Evolutionary conservation across 331 rosid genomes (phyloP), one percentile per base, ranked within the genome.

Genomic region (Arachis monticola): DNA sequence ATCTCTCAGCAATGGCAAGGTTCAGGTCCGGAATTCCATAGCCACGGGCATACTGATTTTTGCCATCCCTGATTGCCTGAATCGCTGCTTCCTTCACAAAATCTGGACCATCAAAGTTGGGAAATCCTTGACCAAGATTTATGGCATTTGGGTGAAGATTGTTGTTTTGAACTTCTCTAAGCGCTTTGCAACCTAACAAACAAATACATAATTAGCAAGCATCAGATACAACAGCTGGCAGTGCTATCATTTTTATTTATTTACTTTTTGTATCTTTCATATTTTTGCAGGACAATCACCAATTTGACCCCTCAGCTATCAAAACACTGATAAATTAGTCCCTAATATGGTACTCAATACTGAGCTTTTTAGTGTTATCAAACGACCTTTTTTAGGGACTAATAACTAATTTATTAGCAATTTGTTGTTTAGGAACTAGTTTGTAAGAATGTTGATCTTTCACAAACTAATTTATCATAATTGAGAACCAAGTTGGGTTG

Each of bases 91-190:
- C 97, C 93, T 92, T 94, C 9, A 91, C 92, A 79, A 94, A 94
- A 2, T 94, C 93, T 0, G 97, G 99, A 66, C 99, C 99, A 42
- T 94, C 99, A 69, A 92, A 94, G 75, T 94, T 94, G 48, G 98
- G 98, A 74, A 94, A 94, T 70, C 98, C 98, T 81, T 91, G 98
- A 48, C 97, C 98, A 13, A 94, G 98, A 81, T 94, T 94, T 78
- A 94, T 90, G 72, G 95, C 97, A 94, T 94, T 80, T 85, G 92
- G 2, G 96, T 92, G 83, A 94, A 94, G 66, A 94, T 94, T 67
- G 97, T 88, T 0, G 97, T 92, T 74, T 91, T 87, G 83, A 94
- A 90, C 81, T 92, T 94, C 83, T 92, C 99, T 72, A 94, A 81
- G 59, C 99, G 96, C 85, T 90, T 92, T 12, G 99, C 88, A 75